These are phyloP conservation scores for Oenanthe sinensis DNA, from an alignment of 129 eudicot species.

Conservation along the genomic window DNA sequence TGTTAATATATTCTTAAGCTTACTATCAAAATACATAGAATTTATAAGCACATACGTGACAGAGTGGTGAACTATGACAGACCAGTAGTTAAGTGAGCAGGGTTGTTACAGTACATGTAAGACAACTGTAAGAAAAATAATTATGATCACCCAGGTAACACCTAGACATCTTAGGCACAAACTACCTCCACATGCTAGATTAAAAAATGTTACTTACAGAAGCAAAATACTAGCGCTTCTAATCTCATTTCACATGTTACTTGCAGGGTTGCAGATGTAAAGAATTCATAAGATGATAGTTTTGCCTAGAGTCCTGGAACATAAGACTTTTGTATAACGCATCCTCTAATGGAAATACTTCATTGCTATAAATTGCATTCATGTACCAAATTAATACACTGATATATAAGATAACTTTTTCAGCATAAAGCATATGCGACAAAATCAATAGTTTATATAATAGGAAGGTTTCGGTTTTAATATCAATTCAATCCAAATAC, in stretches of 20 bases:
- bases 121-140: neutral
- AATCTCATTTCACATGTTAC: neutral
- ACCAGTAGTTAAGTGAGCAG: neutral
- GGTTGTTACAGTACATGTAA: neutral
- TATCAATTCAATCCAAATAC: neutral
- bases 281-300: neutral
- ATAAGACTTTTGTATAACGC: neutral
- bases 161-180: too few relatives aligned
- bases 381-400: neutral
- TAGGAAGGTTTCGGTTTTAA: neutral
- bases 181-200: neutral
- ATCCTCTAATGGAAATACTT: neutral
- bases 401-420: neutral
- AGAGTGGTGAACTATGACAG: neutral
- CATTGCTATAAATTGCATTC: neutral
- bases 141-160: neutral
- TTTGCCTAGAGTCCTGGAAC: neutral
- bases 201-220: neutral
- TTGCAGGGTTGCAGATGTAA: neutral
- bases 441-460: neutral
- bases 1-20: neutral
- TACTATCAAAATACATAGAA: neutral
- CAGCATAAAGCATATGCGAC: neutral
- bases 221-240: neutral
- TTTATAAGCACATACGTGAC: neutral